These are phyloP conservation scores for Brassica hybrid DNA, from an alignment of 441 rosid genomes.

Conservation along the genomic window DNA sequence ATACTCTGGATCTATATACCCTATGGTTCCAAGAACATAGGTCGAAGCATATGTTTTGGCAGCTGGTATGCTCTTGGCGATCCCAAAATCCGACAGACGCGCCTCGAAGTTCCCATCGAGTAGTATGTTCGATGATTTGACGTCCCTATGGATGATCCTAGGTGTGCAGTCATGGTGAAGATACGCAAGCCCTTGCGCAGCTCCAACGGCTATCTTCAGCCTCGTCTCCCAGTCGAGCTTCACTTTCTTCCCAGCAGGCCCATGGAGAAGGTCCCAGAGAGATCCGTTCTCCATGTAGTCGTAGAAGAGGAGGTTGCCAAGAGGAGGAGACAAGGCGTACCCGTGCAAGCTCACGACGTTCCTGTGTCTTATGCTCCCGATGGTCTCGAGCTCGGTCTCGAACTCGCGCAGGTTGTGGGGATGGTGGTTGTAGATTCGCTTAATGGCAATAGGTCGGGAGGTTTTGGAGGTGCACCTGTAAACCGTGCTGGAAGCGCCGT, in stretches of 20 bases:
- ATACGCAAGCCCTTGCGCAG: conserved; percentile 95
- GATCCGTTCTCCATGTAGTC: conserved; percentile 98
- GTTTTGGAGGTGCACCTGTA: conserved; percentile 77
- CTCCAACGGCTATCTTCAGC: conserved; percentile 82
- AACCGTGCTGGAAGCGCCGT: conserved; percentile 92
- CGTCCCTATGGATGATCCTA: conserved; percentile 83
- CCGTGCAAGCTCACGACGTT: conserved; percentile 93
- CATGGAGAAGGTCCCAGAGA: conserved; percentile 96
- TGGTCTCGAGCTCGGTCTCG: conserved; percentile 94
- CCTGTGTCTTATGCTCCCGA: conserved; percentile 90
- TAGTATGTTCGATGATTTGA: conserved; percentile 90
- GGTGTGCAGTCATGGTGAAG: conserved; percentile 98
- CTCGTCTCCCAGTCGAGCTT: conserved; percentile 96
- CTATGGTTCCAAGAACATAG: conserved; percentile 88
- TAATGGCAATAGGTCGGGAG: conserved; percentile 92
- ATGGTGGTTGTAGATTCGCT: conserved; percentile 79
- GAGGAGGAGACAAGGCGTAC: conserved; percentile 75
- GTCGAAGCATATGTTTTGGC: conserved; percentile 82
- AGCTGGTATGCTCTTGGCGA: conserved; percentile 81
- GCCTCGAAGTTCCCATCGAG: conserved; percentile 86
- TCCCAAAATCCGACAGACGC: conserved; percentile 90
- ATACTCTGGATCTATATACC: conserved; percentile 96
- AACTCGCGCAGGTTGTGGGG: conserved; percentile 71
- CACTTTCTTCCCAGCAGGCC: conserved; percentile 73
- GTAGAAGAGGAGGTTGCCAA: conserved; percentile 91